Evolutionary conservation across 225 moss, liverwort and hornwort species (phyloP).

Genomic region (Pleurozium schreberi): DNA sequence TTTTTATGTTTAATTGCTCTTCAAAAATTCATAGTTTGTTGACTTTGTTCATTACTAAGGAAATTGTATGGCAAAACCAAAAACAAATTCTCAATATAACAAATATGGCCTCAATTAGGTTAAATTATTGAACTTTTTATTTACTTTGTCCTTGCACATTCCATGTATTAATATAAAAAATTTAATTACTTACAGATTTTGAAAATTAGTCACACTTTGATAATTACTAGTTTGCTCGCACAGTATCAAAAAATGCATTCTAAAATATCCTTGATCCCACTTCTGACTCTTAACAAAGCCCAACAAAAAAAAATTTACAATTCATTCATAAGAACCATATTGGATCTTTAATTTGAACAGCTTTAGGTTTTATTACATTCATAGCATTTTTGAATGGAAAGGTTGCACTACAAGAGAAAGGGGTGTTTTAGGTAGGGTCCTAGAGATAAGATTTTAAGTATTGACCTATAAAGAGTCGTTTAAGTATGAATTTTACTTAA

Average conservation of each 20-base stretch:
- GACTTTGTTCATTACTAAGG: background rate
- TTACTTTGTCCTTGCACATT: background rate
- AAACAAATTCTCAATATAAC: too few species aligned
- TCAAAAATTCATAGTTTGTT: background rate
- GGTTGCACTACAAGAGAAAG: too few species aligned
- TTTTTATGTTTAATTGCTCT: background rate
- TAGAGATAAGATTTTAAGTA: too few species aligned
- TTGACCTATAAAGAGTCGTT: too few species aligned
- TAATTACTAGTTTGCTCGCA: fast-evolving
- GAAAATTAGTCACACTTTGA: background rate
- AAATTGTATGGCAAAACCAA: background rate
- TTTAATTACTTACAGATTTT: background rate
- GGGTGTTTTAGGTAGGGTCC: too few species aligned
- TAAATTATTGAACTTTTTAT: too few species aligned
- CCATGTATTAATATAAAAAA: too few species aligned
- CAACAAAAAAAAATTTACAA: too few species aligned
- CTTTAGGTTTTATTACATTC: fast-evolving
- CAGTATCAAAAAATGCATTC: fast-evolving
- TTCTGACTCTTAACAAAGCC: too few species aligned
- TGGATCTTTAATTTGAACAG: background rate
- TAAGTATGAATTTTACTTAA: too few species aligned
- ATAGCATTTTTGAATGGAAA: background rate
- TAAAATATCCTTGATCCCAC: background rate
- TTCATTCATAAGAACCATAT: fast-evolving
- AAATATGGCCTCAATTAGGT: too few species aligned